These are phyloP conservation scores for Acanthamoeba triangularis DNA, from an alignment of 208 protist genomes.

Conservation along the genomic window DNA sequence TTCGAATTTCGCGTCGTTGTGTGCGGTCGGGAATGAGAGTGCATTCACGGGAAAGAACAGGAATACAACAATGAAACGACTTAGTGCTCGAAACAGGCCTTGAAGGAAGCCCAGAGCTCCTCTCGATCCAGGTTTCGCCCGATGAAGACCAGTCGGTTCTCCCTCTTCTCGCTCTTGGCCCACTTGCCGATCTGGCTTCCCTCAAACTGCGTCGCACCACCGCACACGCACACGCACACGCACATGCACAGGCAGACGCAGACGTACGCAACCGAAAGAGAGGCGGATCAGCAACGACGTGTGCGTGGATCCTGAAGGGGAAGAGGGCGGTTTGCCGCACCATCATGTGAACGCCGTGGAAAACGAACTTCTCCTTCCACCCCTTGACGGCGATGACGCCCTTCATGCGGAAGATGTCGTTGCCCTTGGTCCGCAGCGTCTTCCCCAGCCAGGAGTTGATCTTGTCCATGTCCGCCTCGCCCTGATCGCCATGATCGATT, in stretches of 20 bases:
- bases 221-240: not conserved
- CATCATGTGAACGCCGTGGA: slow-evolving; percentile 85
- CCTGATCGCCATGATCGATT: not conserved
- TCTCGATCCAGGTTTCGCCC: slow-evolving; percentile 67
- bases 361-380: slow-evolving; percentile 76
- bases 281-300: not conserved
- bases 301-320: not conserved
- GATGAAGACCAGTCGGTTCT: slow-evolving; percentile 69
- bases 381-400: slow-evolving; percentile 80
- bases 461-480: slow-evolving; percentile 59
- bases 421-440: slow-evolving; percentile 32
- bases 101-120: slow-evolving; percentile 65
- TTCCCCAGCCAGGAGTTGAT: slow-evolving; percentile 14
- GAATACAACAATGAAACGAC: no score
- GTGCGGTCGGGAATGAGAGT: no score
- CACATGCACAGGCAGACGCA: not conserved
- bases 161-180: slow-evolving; percentile 48
- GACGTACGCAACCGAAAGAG: not conserved
- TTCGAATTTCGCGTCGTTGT: not conserved
- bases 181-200: slow-evolving; percentile 45
- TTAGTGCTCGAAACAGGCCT: not conserved
- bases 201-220: not conserved
- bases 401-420: slow-evolving; percentile 83
- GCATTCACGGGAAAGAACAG: no score
- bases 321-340: slow-evolving; percentile 34